Percentiles rank a stretch among this genome's conserved stretches.
These are phyloP conservation scores for Cenchrus fungigraminus DNA, from an alignment of 176 grass and related monocot species.

Conservation along the genomic window DNA sequence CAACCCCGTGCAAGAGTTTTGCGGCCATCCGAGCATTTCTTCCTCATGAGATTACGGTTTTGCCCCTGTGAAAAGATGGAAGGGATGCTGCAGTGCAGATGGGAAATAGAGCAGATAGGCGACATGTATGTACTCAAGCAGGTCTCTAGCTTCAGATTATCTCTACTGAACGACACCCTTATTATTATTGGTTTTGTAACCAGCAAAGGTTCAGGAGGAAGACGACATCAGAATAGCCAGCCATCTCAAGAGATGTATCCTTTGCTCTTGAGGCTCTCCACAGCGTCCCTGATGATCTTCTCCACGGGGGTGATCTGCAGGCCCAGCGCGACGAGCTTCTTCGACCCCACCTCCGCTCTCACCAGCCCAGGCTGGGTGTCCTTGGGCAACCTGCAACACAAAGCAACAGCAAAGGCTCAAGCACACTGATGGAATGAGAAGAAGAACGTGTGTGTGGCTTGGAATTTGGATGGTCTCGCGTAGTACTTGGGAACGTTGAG, in stretches of 20 bases:
- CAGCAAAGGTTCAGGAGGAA: neutral
- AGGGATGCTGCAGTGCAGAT: neutral
- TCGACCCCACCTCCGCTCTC: constrained; percentile 58
- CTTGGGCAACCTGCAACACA: constrained; percentile 52
- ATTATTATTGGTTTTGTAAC: neutral
- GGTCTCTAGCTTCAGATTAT: neutral
- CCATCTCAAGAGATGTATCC: constrained; percentile 44
- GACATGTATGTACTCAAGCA: neutral
- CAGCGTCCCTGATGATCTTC: constrained; percentile 72
- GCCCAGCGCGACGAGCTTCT: constrained; percentile 77
- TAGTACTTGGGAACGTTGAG: constrained; percentile 70
- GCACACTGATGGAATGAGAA: neutral
- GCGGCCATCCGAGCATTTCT: no score
- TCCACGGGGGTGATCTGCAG: constrained; percentile 67
- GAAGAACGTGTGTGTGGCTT: no score
- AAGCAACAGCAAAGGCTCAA: neutral
- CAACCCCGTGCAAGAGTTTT: no score
- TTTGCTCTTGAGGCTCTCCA: constrained; percentile 78
- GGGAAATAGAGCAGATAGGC: neutral
- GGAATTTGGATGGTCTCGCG: no score
- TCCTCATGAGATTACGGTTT: no score
- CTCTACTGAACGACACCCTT: neutral
- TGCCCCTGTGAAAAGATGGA: neutral
- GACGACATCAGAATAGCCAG: neutral
- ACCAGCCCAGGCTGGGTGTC: constrained; percentile 81